phyloP scores from a whole-genome alignment of 257 asterid genomes.

The Eucommia ulmoides region DNA sequence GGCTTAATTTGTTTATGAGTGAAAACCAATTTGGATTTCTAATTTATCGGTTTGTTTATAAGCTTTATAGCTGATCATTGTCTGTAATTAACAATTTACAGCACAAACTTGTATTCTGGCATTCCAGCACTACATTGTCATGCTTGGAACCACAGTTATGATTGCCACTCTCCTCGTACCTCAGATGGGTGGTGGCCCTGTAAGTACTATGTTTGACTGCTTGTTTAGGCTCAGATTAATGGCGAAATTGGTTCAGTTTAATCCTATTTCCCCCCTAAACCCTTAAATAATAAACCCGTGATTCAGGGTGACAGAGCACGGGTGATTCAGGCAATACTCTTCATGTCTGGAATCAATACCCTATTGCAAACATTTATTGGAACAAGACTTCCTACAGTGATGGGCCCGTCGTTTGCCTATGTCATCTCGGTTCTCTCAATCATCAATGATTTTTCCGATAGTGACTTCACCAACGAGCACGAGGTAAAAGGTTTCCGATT shows the following conservation, averaged over 20 bases:
- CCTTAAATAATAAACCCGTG: background rate
- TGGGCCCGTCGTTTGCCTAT: constrained; percentile 93
- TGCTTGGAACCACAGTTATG: constrained; percentile 95
- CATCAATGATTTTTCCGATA: constrained; percentile 52
- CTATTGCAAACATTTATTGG: constrained; percentile 88
- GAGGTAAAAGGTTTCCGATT: constrained; percentile 36
- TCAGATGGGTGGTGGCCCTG: constrained; percentile 85
- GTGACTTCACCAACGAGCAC: constrained; percentile 33
- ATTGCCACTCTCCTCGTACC: constrained; percentile 70
- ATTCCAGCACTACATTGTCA: constrained; percentile 89
- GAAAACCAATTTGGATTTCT: background rate
- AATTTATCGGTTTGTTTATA: background rate
- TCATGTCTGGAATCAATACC: constrained; percentile 84
- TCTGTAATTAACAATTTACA: constrained; percentile 23
- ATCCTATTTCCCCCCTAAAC: background rate
- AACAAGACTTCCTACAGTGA: constrained; percentile 90
- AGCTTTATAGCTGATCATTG: background rate
- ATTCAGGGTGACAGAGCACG: constrained; percentile 82
- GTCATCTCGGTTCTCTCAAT: constrained; percentile 53
- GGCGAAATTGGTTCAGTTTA: constrained; percentile 4
- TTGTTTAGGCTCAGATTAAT: too few species aligned
- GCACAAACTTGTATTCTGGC: constrained; percentile 62
- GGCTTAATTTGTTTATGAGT: too few species aligned
- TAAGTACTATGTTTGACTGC: constrained; percentile 27
- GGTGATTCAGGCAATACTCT: constrained; percentile 84